phyloP scores from a whole-genome alignment of 2,329 filamentous ascomycete genomes.

The Calonectria honghensis region DNA sequence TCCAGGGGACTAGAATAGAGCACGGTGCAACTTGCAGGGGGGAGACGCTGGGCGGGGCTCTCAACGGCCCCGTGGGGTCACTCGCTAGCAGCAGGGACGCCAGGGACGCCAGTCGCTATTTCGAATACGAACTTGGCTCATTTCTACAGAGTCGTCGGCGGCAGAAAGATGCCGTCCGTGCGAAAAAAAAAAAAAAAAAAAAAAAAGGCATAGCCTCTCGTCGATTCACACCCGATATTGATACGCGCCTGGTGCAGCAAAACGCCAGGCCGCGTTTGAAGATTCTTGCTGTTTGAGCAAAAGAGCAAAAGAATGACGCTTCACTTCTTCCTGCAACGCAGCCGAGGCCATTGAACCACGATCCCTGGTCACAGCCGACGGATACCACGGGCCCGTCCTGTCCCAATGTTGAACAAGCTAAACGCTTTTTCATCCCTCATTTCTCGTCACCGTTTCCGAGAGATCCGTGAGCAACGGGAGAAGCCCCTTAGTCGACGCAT shows the following conservation, averaged over 20 bases:
- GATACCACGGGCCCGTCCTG: not conserved
- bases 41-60: not conserved
- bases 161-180: not conserved
- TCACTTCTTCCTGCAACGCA: too few species aligned
- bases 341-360: not conserved
- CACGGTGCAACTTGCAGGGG: not conserved
- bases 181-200: too few species aligned
- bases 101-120: not conserved
- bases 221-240: too few species aligned
- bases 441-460: not conserved
- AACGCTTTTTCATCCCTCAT: slow-evolving; percentile 1
- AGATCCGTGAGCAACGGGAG: not conserved
- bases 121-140: slow-evolving; percentile 16
- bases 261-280: not conserved
- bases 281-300: too few species aligned
- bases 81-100: not conserved
- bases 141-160: not conserved
- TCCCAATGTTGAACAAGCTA: not conserved
- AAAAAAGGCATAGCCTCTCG: too few species aligned
- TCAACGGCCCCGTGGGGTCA: not conserved
- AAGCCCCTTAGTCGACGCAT: not conserved
- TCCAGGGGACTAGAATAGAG: not conserved
- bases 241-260: not conserved
- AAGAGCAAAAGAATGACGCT: not conserved
- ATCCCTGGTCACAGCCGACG: not conserved